Base-by-base conservation (phyloP, 192 early-diverging fungal species). In the Backusella tuberculispora region DNA sequence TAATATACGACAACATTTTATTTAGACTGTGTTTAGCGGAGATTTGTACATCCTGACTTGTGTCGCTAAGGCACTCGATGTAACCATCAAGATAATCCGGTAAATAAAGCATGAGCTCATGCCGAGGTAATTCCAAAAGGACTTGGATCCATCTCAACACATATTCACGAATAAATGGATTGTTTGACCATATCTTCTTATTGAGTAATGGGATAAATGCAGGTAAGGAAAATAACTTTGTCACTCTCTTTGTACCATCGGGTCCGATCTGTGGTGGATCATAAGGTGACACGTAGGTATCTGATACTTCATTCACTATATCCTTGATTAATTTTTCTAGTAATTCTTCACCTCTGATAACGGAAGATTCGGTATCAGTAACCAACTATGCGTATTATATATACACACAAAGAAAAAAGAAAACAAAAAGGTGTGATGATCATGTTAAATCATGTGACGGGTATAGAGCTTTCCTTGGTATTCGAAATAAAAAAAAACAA, bases 241-340 rank as follows among this genome's bases (percentile, higher is more conserved):
- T 76, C 26, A 79, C 73, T 8, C 79, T 74, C 37, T 84, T 77
- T 75, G 76, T 75, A 56, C 29, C 29, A 56, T 15, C 63, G 38
- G 50, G 43, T 34, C 78, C 80, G 0, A 67, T 38, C 26, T 34
- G 60, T 19, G 80, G 80, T 34, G 29, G 41, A 44, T 77, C 70
- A 29, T 72, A 47, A 69, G 75, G 78, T 17, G 82, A 89, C 14
- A 90, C 78, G 73, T 91, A 98, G 21, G 91, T 92, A 0, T 90
- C 89, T 6, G 95, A 89, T 50, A 93, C 90, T 73, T 98, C 98
- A 2, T 93, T 90, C 0, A 99, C 96, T 79, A 99, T 94, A 73
- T 99, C 98, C 83, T 97, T 98, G 73, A 99, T 90, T 40, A 99
- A 84, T 34, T 95, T 81, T 76, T 99, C 95, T 63, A 99, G 76